Evolutionary conservation across 1,139 yeast species (phyloP).

Genomic region (Blastobotrys illinoisensis): DNA sequence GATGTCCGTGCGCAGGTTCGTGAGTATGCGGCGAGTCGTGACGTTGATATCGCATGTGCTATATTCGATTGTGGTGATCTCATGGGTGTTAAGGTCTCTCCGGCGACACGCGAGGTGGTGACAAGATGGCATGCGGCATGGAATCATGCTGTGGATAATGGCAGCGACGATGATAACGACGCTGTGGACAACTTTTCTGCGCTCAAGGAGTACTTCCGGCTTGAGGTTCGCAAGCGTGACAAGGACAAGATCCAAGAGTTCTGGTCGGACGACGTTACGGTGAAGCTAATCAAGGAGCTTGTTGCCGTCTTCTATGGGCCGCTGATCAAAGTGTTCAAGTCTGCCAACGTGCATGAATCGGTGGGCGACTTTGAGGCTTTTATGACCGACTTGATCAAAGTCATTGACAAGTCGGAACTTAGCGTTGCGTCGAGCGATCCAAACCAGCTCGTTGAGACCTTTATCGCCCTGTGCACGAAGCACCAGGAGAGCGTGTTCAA

Average conservation of each 20-base stretch:
- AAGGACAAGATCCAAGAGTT: slow-evolving; percentile 66
- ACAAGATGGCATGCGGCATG: slow-evolving; percentile 34
- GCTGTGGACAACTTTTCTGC: slow-evolving; percentile 40
- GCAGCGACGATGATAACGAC: slow-evolving; percentile 17
- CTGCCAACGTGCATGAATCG: slow-evolving; percentile 71
- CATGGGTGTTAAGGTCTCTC: slow-evolving; percentile 3
- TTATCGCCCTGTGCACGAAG: slow-evolving; percentile 57
- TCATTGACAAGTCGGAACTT: slow-evolving; percentile 47
- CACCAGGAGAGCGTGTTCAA: slow-evolving; percentile 68
- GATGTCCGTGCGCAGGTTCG: slow-evolving; percentile 16
- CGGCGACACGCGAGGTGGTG: slow-evolving; percentile 21
- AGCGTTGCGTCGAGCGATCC: slow-evolving; percentile 42
- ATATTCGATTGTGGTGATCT: slow-evolving; percentile 10
- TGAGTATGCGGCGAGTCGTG: slow-evolving; percentile 4
- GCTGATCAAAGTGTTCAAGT: slow-evolving; percentile 65
- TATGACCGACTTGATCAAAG: slow-evolving; percentile 60
- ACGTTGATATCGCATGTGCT: slow-evolving; percentile 12
- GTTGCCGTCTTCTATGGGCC: slow-evolving; percentile 82
- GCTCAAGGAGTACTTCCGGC: slow-evolving; percentile 56
- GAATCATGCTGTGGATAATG: slow-evolving; percentile 33
- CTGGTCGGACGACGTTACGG: slow-evolving; percentile 81
- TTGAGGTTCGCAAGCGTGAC: slow-evolving; percentile 65
- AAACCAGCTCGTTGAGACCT: slow-evolving; percentile 56
- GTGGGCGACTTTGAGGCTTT: slow-evolving; percentile 68
- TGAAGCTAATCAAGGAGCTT: slow-evolving; percentile 62